Conservation (phyloP, 345 rosid species). For the Lenwebbia sp. region DNA sequence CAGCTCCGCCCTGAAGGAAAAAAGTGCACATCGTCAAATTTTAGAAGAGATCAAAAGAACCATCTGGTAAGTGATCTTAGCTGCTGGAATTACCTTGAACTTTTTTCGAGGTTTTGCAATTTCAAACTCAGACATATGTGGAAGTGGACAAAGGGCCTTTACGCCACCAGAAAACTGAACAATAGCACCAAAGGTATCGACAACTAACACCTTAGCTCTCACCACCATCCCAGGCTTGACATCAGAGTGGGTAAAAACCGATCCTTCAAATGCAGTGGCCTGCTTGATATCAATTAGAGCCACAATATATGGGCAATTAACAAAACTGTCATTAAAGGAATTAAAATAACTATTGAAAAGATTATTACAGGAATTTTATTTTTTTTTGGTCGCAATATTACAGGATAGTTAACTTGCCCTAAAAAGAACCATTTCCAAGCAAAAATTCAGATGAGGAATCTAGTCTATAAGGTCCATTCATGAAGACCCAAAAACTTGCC, state of each 20-base stretch:
- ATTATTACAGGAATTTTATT: background rate
- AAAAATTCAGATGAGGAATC: background rate
- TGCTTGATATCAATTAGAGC: constrained; percentile 20
- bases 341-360: background rate
- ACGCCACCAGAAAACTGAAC: constrained; percentile 94
- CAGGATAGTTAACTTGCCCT: background rate
- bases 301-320: background rate
- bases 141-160: constrained; percentile 94
- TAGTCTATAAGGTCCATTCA: background rate
- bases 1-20: constrained; percentile 67
- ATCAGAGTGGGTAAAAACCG: constrained; percentile 85
- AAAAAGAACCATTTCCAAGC: background rate
- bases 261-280: constrained; percentile 96
- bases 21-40: background rate
- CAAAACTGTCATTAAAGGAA: background rate
- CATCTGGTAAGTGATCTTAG: background rate
- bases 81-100: constrained; percentile 46
- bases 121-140: constrained; percentile 96
- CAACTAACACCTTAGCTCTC: constrained; percentile 62
- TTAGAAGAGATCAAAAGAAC: constrained; percentile 2
- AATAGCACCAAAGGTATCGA: constrained; percentile 84
- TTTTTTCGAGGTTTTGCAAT: constrained; percentile 75
- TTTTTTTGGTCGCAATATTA: too few relatives aligned
- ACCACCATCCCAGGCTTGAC: constrained; percentile 96
- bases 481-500: background rate